Evolutionary conservation across 257 asterid species (phyloP).

Genomic region (Ilex asprella): DNA sequence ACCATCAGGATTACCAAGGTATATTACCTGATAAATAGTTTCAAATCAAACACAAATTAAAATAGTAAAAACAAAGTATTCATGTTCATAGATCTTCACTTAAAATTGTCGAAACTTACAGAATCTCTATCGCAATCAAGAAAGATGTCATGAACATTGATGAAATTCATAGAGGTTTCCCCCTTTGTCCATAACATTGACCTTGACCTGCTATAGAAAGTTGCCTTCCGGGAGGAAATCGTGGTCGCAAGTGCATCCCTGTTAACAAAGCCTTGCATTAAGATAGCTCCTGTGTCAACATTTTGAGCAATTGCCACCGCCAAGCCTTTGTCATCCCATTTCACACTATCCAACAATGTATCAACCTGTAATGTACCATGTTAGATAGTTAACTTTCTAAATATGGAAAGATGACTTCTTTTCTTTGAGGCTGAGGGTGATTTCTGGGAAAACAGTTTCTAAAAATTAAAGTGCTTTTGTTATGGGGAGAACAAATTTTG

Average conservation of each 20-base stretch:
- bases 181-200: constrained; percentile 90
- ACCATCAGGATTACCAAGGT: constrained; percentile 89
- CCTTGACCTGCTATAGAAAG: constrained; percentile 83
- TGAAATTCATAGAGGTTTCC: constrained; percentile 85
- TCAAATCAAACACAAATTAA: not conserved
- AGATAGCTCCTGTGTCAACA: constrained; percentile 77
- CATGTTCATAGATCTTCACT: not conserved
- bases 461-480: no score
- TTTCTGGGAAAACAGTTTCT: no score
- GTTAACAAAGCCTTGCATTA: constrained; percentile 89
- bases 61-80: not conserved
- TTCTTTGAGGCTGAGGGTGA: no score
- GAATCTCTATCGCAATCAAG: constrained; percentile 91
- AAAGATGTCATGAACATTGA: constrained; percentile 63
- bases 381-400: not conserved
- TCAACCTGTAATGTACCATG: constrained; percentile 43
- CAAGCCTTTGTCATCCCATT: constrained; percentile 94
- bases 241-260: constrained; percentile 65
- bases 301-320: constrained; percentile 95
- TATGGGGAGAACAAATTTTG: no score
- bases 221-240: constrained; percentile 69
- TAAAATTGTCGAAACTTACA: constrained; percentile 31
- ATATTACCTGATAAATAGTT: constrained; percentile 46
- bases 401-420: constrained; percentile 14
- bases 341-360: constrained; percentile 65